phyloP scores from a whole-genome alignment of 106 monocot species.

The Acanthochlamys bracteata region DNA sequence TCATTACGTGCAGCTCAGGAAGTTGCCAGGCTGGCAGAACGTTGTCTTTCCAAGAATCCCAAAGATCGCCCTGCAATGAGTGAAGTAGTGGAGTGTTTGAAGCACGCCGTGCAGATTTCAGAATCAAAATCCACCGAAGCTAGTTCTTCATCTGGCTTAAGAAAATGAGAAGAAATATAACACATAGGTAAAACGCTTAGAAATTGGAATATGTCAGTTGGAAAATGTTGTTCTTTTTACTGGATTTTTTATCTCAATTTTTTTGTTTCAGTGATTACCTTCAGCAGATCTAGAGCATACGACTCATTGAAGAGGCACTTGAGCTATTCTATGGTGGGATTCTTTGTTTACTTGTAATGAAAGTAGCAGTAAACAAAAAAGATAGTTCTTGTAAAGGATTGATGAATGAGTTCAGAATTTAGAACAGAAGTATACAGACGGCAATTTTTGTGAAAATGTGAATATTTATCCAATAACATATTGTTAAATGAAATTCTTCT shows the following conservation, averaged over 20 bases:
- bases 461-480: no score
- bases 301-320: no score
- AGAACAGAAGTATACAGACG: no score
- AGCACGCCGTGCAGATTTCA: slow-evolving; percentile 3
- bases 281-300: no score
- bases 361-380: no score
- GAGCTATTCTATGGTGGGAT: no score
- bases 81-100: slow-evolving; percentile 17
- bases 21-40: slow-evolving; percentile 27
- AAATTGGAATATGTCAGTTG: not conserved
- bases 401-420: no score
- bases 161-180: slow-evolving; percentile 1
- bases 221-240: not conserved
- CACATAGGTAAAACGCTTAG: not conserved
- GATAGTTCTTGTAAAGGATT: no score
- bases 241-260: not conserved
- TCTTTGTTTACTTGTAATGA: no score
- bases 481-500: no score
- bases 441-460: no score
- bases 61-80: slow-evolving; percentile 30
- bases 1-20: slow-evolving; percentile 21
- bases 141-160: not conserved
- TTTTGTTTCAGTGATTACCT: no score
- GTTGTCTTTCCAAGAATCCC: slow-evolving; percentile 22
- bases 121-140: not conserved